A percentile compares a stretch with the other conserved stretches of the same genome.
Conservation (phyloP, 495 filamentous ascomycete species). For the Aspergillus nidulans region DNA sequence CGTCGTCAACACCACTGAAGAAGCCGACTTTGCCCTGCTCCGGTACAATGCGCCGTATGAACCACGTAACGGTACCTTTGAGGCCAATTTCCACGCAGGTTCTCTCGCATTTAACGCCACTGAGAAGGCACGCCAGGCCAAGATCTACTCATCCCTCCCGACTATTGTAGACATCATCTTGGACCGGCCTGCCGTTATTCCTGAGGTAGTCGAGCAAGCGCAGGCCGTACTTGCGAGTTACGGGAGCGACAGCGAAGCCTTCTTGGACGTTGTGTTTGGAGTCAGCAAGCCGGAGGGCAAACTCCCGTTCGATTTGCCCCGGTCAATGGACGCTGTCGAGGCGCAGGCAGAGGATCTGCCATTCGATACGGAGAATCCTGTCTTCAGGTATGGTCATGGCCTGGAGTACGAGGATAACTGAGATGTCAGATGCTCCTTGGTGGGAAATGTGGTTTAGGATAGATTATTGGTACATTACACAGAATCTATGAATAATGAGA, state of each 20-base stretch:
- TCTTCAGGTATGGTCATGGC: constrained; percentile 1
- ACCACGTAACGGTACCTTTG: constrained; percentile 27
- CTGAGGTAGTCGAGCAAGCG: neutral
- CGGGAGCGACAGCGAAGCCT: neutral
- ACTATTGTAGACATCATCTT: neutral
- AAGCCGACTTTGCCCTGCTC: constrained; percentile 34
- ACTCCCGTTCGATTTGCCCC: constrained; percentile 4
- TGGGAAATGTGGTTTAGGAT: too few relatives aligned
- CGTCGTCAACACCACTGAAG: constrained; percentile 6
- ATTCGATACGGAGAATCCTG: constrained; percentile 3
- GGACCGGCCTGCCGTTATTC: constrained; percentile 1
- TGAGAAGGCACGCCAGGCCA: constrained; percentile 23
- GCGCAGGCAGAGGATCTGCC: neutral
- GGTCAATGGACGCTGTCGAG: constrained; percentile 6
- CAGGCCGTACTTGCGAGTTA: neutral
- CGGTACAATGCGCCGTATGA: constrained; percentile 29
- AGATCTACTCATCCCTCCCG: neutral
- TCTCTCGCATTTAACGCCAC: constrained; percentile 30
- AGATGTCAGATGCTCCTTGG: too few relatives aligned
- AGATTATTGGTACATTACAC: too few relatives aligned
- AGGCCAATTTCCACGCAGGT: constrained; percentile 26
- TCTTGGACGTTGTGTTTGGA: constrained; percentile 7
- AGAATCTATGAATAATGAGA: too few relatives aligned
- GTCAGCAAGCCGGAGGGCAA: neutral
- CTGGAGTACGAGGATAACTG: neutral